These are phyloP conservation scores for Aotearoamyces nothofagi DNA, from an alignment of 2,329 filamentous ascomycete species.

Conservation along the genomic window DNA sequence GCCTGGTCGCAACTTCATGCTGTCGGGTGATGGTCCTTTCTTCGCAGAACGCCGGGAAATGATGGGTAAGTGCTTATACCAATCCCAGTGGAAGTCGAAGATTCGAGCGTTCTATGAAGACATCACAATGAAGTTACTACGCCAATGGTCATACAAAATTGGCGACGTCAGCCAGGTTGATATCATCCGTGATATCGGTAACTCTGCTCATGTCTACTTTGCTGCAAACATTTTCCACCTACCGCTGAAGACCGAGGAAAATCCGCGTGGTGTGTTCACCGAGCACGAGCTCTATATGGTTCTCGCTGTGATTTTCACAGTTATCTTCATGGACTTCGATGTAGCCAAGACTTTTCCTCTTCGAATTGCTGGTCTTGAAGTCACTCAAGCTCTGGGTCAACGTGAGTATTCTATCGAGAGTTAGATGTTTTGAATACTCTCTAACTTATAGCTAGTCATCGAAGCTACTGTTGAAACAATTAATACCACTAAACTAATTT, in stretches of 20 bases:
- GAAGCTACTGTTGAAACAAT: constrained; percentile 46
- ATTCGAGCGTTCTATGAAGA: constrained; percentile 51
- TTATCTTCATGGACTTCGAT: constrained; percentile 51
- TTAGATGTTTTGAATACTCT: too few species aligned
- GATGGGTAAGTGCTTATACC: constrained; percentile 40
- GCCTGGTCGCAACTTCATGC: constrained; percentile 38
- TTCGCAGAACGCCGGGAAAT: constrained; percentile 33
- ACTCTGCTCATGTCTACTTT: constrained; percentile 34
- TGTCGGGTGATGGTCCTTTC: constrained; percentile 32
- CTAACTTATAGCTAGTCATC: too few species aligned
- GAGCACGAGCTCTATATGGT: constrained; percentile 39
- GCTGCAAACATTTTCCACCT: constrained; percentile 33
- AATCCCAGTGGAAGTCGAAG: constrained; percentile 46
- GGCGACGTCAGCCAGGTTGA: constrained; percentile 50
- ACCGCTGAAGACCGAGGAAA: constrained; percentile 31
- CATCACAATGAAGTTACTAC: constrained; percentile 42
- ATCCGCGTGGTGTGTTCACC: constrained; percentile 32
- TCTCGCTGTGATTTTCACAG: constrained; percentile 46
- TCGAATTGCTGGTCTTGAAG: constrained; percentile 17
- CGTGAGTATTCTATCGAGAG: background rate
- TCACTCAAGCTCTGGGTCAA: background rate
- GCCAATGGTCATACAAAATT: constrained; percentile 47
- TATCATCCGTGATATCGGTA: constrained; percentile 31
- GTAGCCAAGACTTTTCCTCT: constrained; percentile 48
- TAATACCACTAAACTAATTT: constrained; percentile 32